Conservation (phyloP, 176 grass and related monocot species). For the Otatea glauca region DNA sequence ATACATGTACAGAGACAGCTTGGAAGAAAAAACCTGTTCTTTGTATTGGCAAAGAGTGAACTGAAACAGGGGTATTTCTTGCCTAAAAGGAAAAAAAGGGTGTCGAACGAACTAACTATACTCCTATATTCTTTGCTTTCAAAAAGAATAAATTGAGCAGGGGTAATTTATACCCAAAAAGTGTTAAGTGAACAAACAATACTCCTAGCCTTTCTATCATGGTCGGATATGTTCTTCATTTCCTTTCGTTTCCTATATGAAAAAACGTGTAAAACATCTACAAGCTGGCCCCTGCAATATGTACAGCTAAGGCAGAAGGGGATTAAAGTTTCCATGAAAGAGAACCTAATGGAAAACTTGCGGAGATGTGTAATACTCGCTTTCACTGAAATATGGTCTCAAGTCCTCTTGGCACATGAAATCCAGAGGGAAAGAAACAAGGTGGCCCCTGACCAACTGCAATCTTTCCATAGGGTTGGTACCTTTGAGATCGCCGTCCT, state of each 20-base stretch:
- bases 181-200: slow-evolving; percentile 20
- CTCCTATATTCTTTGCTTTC: slow-evolving; percentile 43
- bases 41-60: not conserved
- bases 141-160: slow-evolving; percentile 1
- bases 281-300: slow-evolving; percentile 46
- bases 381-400: slow-evolving; percentile 92
- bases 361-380: slow-evolving; percentile 90
- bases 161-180: slow-evolving; percentile 17
- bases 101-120: slow-evolving; percentile 27
- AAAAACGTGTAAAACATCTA: slow-evolving; percentile 41
- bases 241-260: slow-evolving; percentile 29
- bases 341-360: slow-evolving; percentile 91
- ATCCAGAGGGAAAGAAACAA: slow-evolving; percentile 91
- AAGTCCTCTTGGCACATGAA: slow-evolving; percentile 98
- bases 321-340: slow-evolving; percentile 30
- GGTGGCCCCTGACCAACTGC: slow-evolving; percentile 70
- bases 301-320: slow-evolving; percentile 39
- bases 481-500: slow-evolving; percentile 58
- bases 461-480: slow-evolving; percentile 72
- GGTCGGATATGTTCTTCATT: slow-evolving; percentile 46
- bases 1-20: slow-evolving; percentile 19
- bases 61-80: not conserved
- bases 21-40: not conserved
- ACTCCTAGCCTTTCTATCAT: slow-evolving; percentile 21
- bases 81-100: slow-evolving; percentile 9